These are phyloP conservation scores for Debaryomyces maramus DNA, from an alignment of 805 yeast species.

Conservation along the genomic window DNA sequence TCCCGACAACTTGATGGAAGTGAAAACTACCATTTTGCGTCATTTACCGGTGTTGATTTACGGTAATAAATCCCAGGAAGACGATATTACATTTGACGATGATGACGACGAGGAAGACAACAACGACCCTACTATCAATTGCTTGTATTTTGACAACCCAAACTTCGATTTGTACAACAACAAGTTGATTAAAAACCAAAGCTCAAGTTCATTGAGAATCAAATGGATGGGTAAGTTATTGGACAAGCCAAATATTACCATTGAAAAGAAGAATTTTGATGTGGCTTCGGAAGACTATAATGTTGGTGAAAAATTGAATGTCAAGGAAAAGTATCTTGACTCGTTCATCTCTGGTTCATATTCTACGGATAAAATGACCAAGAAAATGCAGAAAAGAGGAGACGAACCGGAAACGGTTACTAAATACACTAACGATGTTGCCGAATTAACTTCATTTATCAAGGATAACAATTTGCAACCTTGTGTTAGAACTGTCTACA, in stretches of 20 bases:
- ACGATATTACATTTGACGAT: conserved; percentile 33
- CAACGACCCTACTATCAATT: conserved; percentile 70
- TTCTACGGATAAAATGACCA: conserved; percentile 48
- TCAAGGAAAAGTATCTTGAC: conserved; percentile 82
- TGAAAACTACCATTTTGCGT: conserved; percentile 90
- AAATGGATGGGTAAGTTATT: conserved; percentile 87
- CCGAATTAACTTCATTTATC: conserved; percentile 63
- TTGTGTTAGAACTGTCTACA: conserved; percentile 78
- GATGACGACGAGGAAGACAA: conserved; percentile 22
- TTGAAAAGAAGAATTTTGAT: conserved; percentile 79
- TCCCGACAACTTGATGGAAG: conserved; percentile 92
- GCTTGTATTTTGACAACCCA: conserved; percentile 83
- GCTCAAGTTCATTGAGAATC: conserved; percentile 75
- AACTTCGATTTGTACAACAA: conserved; percentile 83
- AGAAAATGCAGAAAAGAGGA: conserved; percentile 64
- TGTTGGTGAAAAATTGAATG: conserved; percentile 58
- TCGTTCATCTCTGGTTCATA: conserved; percentile 62
- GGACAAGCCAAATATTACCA: conserved; percentile 72
- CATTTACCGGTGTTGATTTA: conserved; percentile 91
- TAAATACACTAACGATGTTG: conserved; percentile 53
- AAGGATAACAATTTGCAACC: conserved; percentile 73
- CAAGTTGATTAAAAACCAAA: conserved; percentile 68
- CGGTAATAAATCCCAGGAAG: conserved; percentile 49
- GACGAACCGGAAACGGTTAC: conserved; percentile 53
- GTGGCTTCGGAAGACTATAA: conserved; percentile 52